Base-by-base conservation (phyloP, 805 yeast species). In the Candida insectalens region DNA sequence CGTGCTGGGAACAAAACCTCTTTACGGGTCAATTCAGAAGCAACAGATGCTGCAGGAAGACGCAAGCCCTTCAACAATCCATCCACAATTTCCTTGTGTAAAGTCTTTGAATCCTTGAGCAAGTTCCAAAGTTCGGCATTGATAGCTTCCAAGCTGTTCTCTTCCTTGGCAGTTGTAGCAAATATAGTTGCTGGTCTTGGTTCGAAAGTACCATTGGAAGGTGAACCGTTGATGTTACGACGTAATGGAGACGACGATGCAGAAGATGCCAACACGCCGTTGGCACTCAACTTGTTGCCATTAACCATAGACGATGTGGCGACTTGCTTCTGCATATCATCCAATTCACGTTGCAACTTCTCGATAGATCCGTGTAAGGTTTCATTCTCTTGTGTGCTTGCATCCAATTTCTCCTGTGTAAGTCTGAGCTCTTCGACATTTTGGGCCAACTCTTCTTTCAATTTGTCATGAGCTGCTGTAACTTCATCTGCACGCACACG, bases 1-100 rank as follows among this genome's bases (percentile, higher is more conserved):
- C 96, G 77, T 2, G 96, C 92, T 19, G 98, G 98, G 76, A 87
- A 92, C 35, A 92, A 66, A 8, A 89, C 94, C 55, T 92, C 97
- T 51, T 87, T 85, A 52, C 84, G 73, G 12, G 88, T 77, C 43
- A 85, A 65, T 48, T 78, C 84, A 30, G 84, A 79, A 29, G 92
- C 87, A 31, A 82, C 84, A 39, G 85, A 82, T 16, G 94, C 80
- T 25, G 78, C 74, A 29, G 97, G 96, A 35, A 88, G 75, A 58
- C 76, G 82, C 57, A 89, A 68, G 8, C 85, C 88, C 63, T 77
- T 81, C 51, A 92, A 66, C 40, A 92, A 65, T 5, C 95, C 94
- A 46, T 81, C 88, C 20, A 87, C 80, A 32, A 85, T 82, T 57
- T 89, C 96, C 39, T 74, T 69, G 53, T 83, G 89, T 42, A 89